Percentiles rank a stretch among this genome's conserved stretches.
Evolutionary conservation across 192 early-diverging fungal species (phyloP).

Genomic region (Lunasporangiospora selenospora): DNA sequence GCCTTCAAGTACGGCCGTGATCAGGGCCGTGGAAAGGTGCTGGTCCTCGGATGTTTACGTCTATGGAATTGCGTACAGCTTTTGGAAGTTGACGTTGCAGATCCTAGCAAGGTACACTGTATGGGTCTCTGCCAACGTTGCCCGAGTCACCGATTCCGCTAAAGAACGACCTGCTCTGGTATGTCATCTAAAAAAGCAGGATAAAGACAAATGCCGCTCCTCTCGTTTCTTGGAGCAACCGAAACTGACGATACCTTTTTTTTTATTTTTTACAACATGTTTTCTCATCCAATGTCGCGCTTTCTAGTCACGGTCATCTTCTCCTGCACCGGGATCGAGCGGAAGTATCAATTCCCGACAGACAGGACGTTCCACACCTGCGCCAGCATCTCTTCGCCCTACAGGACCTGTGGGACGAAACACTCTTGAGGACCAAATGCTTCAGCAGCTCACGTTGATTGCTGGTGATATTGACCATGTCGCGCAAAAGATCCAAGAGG

Average conservation of each 20-base stretch:
- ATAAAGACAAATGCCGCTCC: not conserved
- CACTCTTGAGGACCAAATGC: constrained; percentile 26
- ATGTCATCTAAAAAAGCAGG: constrained; percentile 17
- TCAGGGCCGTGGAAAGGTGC: constrained; percentile 59
- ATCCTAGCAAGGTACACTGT: constrained; percentile 37
- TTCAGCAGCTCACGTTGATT: constrained; percentile 51
- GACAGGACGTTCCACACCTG: constrained; percentile 16
- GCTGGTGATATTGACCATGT: constrained; percentile 52
- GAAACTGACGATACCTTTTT: not conserved
- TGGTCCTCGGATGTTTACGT: constrained; percentile 68
- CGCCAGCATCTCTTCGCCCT: constrained; percentile 7
- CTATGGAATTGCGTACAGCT: constrained; percentile 59
- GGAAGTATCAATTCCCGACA: constrained; percentile 1
- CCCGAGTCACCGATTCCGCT: constrained; percentile 11
- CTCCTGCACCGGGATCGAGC: constrained; percentile 17
- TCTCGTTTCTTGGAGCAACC: not conserved
- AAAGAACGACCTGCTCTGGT: constrained; percentile 16
- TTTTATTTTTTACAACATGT: not conserved
- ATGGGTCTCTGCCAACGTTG: constrained; percentile 22
- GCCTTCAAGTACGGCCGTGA: constrained; percentile 52
- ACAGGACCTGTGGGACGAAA: constrained; percentile 3
- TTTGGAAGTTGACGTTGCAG: constrained; percentile 71
- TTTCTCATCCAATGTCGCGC: not conserved
- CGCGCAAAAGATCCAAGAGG: constrained; percentile 22
- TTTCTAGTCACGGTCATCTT: constrained; percentile 24